Conservation (phyloP, 345 rosid species). For the Chamaenerion angustifolium region DNA sequence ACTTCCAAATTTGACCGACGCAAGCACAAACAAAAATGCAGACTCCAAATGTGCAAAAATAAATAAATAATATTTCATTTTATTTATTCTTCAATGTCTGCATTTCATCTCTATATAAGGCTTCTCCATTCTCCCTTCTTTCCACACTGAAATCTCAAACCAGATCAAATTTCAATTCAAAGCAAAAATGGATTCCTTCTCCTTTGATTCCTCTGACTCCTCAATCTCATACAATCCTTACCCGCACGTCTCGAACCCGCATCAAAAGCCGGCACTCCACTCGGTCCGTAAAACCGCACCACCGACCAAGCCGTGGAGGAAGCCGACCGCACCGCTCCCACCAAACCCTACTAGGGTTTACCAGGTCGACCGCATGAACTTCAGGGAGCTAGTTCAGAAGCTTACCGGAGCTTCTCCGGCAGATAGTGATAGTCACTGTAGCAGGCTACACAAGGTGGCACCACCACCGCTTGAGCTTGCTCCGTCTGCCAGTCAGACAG, state of each 20-base stretch:
- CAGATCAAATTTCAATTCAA: too few species aligned
- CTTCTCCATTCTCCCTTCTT: not conserved
- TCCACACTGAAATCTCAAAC: not conserved
- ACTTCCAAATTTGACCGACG: too few species aligned
- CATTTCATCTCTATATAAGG: too few species aligned
- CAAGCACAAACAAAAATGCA: too few species aligned
- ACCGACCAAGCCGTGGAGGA: constrained; percentile 48
- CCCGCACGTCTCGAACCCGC: not conserved
- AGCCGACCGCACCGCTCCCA: constrained; percentile 48
- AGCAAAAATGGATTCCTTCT: constrained; percentile 2
- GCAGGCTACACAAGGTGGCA: constrained; percentile 23
- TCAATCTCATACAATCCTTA: constrained; percentile 3
- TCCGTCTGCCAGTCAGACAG: not conserved
- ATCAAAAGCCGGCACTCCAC: constrained; percentile 24
- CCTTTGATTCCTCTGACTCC: constrained; percentile 5
- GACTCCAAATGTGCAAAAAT: too few species aligned
- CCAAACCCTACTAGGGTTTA: constrained; percentile 59
- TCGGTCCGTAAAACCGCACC: constrained; percentile 33
- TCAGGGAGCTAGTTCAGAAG: constrained; percentile 74
- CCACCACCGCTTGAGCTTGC: constrained; percentile 32
- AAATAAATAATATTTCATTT: too few species aligned
- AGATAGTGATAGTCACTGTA: constrained; percentile 3
- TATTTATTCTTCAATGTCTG: too few species aligned
- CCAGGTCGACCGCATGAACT: constrained; percentile 60
- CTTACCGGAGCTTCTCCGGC: constrained; percentile 46